Evolutionary conservation across 2,329 filamentous ascomycete species (phyloP), one percentile per base, ranked within the genome.

Genomic region (Cercospora sesami): DNA sequence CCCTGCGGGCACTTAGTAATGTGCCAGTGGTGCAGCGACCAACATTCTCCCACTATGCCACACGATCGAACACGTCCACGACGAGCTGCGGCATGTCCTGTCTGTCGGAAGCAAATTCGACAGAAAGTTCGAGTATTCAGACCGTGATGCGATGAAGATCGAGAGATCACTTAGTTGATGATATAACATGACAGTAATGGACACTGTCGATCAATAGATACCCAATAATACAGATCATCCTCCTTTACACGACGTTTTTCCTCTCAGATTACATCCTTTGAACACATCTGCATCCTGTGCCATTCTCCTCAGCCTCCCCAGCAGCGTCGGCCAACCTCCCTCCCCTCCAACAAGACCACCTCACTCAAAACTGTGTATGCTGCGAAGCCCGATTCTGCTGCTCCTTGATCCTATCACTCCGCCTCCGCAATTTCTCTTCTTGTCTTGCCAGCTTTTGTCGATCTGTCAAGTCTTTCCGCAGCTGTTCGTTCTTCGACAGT

Each of bases 1-100:
- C 85, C 85, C 0, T 87, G 85, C 68, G 85, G 85, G 0, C 85
- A 87, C 73, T 79, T 86, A 69, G 80, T 83, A 36, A 83, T 87
- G 79, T 87, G 85, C 72, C 77, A 80, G 45, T 87, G 84, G 84
- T 87, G 85, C 70, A 84, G 83, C 3, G 83, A 85, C 60, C 80
- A 84, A 60, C 80, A 83, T 55, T 79, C 83, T 36, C 84, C 84
- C 2, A 78, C 80, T 1, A 79, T 79, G 73, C 75, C 79, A 65
- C 73, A 77, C 30, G 81, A 83, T 72, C 69, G 70, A 39, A 81
- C 78, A n/a, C 74, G 81, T 33, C 82, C 82, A 18, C 70, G 73
- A 39, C 67, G 72, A 48, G 74, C 78, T 16, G 78, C 77, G 4
- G 80, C 78, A 51, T 84, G 83, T 74, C 82, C 83, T 2, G 80